Percentiles rank a stretch among this genome's conserved stretches.
These are phyloP conservation scores for Seiridium cupressi DNA, from an alignment of 2,329 filamentous ascomycete species.

Conservation along the genomic window DNA sequence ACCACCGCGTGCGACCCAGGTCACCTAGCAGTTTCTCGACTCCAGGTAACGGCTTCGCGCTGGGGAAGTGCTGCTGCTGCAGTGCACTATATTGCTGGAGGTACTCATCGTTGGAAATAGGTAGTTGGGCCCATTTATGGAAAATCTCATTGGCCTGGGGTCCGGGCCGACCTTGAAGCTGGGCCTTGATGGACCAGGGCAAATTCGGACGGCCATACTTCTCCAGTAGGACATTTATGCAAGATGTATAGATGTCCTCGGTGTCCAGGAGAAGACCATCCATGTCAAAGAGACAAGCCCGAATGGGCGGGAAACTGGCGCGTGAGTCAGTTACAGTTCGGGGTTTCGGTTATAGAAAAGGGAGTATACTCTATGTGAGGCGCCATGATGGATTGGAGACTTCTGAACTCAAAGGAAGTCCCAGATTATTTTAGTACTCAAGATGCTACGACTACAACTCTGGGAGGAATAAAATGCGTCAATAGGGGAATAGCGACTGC, in stretches of 20 bases:
- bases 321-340: neutral
- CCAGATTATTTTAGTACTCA: too few relatives aligned
- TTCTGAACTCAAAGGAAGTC: neutral
- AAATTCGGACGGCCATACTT: slow-evolving; percentile 71
- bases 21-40: slow-evolving; percentile 65
- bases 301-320: slow-evolving; percentile 70
- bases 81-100: slow-evolving; percentile 54
- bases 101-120: slow-evolving; percentile 71
- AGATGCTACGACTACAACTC: too few relatives aligned
- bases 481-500: too few relatives aligned
- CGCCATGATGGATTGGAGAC: slow-evolving; percentile 31
- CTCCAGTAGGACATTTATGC: slow-evolving; percentile 78
- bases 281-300: slow-evolving; percentile 98
- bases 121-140: slow-evolving; percentile 81
- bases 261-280: slow-evolving; percentile 93
- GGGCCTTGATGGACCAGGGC: slow-evolving; percentile 94
- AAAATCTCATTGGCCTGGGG: slow-evolving; percentile 53
- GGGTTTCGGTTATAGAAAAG: neutral
- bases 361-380: slow-evolving; percentile 40
- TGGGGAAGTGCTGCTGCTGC: slow-evolving; percentile 71
- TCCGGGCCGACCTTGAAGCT: slow-evolving; percentile 64
- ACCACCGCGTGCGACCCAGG: slow-evolving; percentile 54
- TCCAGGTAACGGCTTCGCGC: slow-evolving; percentile 75
- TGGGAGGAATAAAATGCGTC: too few relatives aligned
- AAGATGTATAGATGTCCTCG: slow-evolving; percentile 83